phyloP scores from a whole-genome alignment of 164 flowering plant genomes.

The Umbellularia californica region DNA sequence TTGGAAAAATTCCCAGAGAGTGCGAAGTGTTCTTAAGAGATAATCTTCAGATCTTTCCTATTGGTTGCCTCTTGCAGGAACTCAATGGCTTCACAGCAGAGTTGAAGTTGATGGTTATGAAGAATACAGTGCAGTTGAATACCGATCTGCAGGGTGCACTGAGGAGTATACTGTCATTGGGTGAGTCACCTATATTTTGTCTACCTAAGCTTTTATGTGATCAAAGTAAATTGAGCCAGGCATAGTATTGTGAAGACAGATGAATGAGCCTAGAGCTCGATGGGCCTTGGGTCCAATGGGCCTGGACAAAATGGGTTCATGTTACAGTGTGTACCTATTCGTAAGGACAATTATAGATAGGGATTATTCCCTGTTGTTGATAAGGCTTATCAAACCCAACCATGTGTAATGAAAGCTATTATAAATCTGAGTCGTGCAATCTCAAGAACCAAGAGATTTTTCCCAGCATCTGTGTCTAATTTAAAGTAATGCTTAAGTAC shows the following conservation, averaged over 20 bases:
- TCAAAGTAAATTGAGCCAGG: neutral
- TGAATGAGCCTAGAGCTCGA: no score
- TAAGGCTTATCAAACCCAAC: no score
- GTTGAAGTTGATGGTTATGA: slow-evolving; percentile 85
- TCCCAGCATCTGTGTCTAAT: no score
- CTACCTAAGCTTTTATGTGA: neutral
- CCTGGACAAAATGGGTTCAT: no score
- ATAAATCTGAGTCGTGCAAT: no score
- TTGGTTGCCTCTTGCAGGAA: slow-evolving; percentile 39
- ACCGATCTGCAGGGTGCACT: slow-evolving; percentile 87
- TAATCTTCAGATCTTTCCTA: neutral
- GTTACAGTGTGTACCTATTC: no score
- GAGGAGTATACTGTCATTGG: slow-evolving; percentile 70
- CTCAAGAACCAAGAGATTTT: no score
- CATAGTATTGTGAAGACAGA: no score
- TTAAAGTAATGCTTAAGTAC: neutral
- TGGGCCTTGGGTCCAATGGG: no score
- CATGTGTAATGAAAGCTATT: no score
- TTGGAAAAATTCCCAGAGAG: neutral
- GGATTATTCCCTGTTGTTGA: no score
- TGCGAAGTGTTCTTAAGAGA: neutral
- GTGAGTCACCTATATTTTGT: slow-evolving; percentile 38
- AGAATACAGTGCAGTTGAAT: slow-evolving; percentile 80
- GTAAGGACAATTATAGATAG: no score
- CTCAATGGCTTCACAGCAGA: slow-evolving; percentile 91